Conservation (phyloP, 306 rosid genomes). For the Begonia peltatifolia region DNA sequence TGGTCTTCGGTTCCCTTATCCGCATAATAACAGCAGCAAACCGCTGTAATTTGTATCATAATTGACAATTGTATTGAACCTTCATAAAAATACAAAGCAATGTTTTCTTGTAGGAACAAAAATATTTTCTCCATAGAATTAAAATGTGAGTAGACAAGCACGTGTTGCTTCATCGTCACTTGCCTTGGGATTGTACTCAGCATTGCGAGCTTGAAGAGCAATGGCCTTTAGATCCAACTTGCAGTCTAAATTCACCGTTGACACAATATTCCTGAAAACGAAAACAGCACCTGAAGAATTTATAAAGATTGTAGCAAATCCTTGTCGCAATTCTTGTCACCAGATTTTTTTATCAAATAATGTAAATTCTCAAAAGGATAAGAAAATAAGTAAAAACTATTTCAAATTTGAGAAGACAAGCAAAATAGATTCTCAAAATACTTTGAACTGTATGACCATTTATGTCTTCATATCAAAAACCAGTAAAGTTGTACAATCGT, state of each 20-base stretch:
- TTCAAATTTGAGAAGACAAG: neutral
- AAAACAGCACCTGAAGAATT: slow-evolving; percentile 2
- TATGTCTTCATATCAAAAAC: too few species aligned
- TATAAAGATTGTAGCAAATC: neutral
- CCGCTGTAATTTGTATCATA: slow-evolving; percentile 36
- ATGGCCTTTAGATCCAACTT: slow-evolving; percentile 87
- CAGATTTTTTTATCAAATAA: too few species aligned
- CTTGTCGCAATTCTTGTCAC: neutral
- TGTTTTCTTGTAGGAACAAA: neutral
- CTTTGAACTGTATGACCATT: too few species aligned
- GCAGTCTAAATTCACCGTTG: slow-evolving; percentile 89
- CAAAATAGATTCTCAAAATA: neutral
- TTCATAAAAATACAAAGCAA: neutral
- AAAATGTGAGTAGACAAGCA: neutral
- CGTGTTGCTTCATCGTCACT: slow-evolving; percentile 4
- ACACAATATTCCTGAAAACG: slow-evolving; percentile 64
- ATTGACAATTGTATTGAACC: slow-evolving; percentile 4
- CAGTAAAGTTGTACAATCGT: too few species aligned
- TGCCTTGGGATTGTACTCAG: slow-evolving; percentile 97
- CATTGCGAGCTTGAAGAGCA: slow-evolving; percentile 87
- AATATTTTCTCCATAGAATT: neutral
- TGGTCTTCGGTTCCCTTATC: slow-evolving; percentile 95
- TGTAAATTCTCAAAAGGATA: too few species aligned
- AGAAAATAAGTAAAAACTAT: neutral
- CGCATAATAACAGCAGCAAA: slow-evolving; percentile 97